Percentiles rank a stretch among this genome's conserved stretches.
phyloP scores from a whole-genome alignment of 768 basidiomycete genomes.

The Russula dissimulans region DNA sequence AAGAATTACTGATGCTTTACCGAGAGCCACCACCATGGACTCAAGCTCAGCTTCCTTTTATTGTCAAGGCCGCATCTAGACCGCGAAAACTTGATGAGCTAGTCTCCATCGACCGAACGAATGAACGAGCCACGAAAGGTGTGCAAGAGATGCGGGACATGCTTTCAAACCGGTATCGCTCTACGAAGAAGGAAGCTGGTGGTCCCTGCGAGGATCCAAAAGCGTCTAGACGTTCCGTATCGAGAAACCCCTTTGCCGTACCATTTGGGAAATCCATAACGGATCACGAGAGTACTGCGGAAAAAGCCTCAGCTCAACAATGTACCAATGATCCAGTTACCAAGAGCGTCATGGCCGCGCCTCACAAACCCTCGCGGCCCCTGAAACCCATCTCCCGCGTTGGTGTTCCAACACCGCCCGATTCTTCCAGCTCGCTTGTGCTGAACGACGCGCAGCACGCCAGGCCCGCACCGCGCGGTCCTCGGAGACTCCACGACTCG shows the following conservation, averaged over 20 bases:
- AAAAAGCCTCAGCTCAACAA: background rate
- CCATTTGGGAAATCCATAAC: background rate
- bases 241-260: slow-evolving; percentile 6
- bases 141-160: slow-evolving; percentile 1
- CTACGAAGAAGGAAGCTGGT: background rate
- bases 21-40: slow-evolving; percentile 19
- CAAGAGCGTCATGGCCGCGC: background rate
- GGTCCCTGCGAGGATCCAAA: background rate
- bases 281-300: background rate
- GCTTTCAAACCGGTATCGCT: slow-evolving; percentile 1
- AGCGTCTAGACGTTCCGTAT: background rate
- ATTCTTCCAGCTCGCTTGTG: background rate
- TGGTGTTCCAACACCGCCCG: slow-evolving; percentile 2
- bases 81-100: background rate
- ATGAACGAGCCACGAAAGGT: background rate
- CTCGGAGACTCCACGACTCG: background rate
- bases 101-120: background rate
- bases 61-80: background rate
- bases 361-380: background rate
- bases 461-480: background rate
- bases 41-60: slow-evolving; percentile 2
- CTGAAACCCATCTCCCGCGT: slow-evolving; percentile 12
- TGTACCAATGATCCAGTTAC: background rate
- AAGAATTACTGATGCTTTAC: slow-evolving; percentile 18
- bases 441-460: background rate